phyloP scores from a whole-genome alignment of 768 basidiomycete species.

The Cubamyces sp. region DNA sequence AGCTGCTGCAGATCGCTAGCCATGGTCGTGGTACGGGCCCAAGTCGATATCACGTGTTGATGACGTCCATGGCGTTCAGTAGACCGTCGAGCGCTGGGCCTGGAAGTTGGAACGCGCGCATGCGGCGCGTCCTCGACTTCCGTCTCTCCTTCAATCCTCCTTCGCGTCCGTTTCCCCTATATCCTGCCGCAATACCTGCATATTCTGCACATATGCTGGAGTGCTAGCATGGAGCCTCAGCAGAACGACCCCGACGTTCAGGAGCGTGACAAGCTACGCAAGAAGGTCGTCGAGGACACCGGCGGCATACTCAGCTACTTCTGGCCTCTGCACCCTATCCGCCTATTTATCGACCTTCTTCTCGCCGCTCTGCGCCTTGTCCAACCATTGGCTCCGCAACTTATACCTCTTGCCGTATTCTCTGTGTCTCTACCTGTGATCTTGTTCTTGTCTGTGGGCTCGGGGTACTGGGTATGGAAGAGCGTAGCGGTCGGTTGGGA shows the following conservation, averaged over 20 bases:
- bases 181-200: too few relatives aligned
- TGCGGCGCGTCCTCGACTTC: slow-evolving; percentile 4
- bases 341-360: slow-evolving; percentile 30
- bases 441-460: slow-evolving; percentile 59
- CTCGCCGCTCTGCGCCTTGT: slow-evolving; percentile 40
- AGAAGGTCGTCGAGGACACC: slow-evolving; percentile 22
- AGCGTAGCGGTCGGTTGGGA: slow-evolving; percentile 75
- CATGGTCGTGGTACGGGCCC: slow-evolving; percentile 22
- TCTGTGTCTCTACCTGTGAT: slow-evolving; percentile 65
- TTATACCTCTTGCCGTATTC: slow-evolving; percentile 69
- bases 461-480: slow-evolving; percentile 78
- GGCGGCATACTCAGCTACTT: slow-evolving; percentile 25
- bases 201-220: not conserved
- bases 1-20: slow-evolving; percentile 39
- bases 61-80: slow-evolving; percentile 11
- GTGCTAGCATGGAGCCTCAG: slow-evolving; percentile 18
- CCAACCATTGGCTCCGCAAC: slow-evolving; percentile 59
- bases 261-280: slow-evolving; percentile 21
- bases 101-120: not conserved
- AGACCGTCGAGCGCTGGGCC: not conserved
- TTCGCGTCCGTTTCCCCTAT: not conserved
- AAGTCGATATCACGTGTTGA: slow-evolving; percentile 16
- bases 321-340: slow-evolving; percentile 31
- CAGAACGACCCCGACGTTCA: slow-evolving; percentile 11
- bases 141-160: not conserved